phyloP scores from a whole-genome alignment of 108 stramenopile species.

The Seminavis robusta region DNA sequence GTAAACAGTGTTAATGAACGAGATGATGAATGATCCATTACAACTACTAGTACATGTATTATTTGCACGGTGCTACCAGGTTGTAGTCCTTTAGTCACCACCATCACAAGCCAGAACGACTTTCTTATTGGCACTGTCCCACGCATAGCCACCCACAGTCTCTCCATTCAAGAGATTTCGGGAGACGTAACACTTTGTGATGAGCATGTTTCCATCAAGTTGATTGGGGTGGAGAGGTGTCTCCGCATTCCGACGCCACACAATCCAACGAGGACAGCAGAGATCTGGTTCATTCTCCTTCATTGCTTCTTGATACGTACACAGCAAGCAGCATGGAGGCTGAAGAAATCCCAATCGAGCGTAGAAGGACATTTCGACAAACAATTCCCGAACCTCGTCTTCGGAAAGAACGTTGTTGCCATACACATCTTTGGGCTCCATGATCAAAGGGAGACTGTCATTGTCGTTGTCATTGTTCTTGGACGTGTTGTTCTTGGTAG shows the following conservation, averaged over 20 bases:
- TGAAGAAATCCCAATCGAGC: constrained; percentile 78
- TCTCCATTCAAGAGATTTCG: constrained; percentile 49
- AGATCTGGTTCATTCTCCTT: constrained; percentile 3
- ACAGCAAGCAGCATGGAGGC: constrained; percentile 69
- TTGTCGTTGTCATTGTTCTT: too few species aligned
- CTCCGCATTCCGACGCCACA: constrained; percentile 64
- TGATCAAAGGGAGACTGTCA: too few species aligned
- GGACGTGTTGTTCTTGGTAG: too few species aligned
- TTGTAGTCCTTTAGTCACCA: too few species aligned
- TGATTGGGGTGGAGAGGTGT: constrained; percentile 57
- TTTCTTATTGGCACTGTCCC: too few species aligned
- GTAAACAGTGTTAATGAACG: too few species aligned
- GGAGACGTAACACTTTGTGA: constrained; percentile 58
- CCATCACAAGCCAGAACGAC: too few species aligned
- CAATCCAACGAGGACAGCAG: constrained; percentile 25
- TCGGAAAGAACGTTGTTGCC: constrained; percentile 1
- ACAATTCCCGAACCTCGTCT: constrained; percentile 27
- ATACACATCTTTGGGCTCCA: constrained; percentile 1
- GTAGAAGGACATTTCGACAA: constrained; percentile 73
- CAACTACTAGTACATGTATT: too few species aligned
- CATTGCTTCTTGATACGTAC: constrained; percentile 44
- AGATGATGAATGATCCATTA: too few species aligned
- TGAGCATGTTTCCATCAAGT: constrained; percentile 43
- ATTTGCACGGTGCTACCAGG: too few species aligned
- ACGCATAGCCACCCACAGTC: constrained; percentile 23